Conservation (phyloP, 306 rosid species). For the Quercus parvula region DNA sequence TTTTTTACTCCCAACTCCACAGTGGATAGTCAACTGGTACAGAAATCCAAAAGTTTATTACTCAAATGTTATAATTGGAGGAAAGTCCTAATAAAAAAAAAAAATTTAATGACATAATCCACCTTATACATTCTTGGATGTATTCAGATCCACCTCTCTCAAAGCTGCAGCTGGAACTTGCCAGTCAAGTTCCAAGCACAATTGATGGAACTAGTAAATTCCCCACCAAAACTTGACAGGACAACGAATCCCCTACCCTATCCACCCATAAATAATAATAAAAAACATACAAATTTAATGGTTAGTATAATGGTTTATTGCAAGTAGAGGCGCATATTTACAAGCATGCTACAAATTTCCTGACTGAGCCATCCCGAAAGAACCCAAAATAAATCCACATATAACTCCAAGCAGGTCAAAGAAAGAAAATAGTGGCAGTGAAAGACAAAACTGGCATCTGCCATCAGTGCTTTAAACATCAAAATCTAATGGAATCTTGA, state of each 20-base stretch:
- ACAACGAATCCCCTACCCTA: background rate
- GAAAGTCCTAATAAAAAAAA: background rate
- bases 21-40: background rate
- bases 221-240: background rate
- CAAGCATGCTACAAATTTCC: background rate
- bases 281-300: background rate
- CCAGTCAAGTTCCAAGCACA: too few relatives aligned
- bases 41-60: background rate
- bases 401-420: background rate
- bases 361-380: background rate
- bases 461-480: background rate
- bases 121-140: background rate
- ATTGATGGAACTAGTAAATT: background rate
- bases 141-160: background rate
- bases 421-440: background rate
- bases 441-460: background rate
- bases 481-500: background rate
- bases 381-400: background rate
- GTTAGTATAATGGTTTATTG: background rate
- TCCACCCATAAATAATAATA: background rate
- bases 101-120: background rate
- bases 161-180: background rate
- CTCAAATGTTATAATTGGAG: background rate
- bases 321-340: background rate
- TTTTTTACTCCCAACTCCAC: background rate